These are phyloP conservation scores for barley (Hordeum vulgare) DNA, from an alignment of 176 grass and related monocot genomes.

Conservation along the genomic window DNA sequence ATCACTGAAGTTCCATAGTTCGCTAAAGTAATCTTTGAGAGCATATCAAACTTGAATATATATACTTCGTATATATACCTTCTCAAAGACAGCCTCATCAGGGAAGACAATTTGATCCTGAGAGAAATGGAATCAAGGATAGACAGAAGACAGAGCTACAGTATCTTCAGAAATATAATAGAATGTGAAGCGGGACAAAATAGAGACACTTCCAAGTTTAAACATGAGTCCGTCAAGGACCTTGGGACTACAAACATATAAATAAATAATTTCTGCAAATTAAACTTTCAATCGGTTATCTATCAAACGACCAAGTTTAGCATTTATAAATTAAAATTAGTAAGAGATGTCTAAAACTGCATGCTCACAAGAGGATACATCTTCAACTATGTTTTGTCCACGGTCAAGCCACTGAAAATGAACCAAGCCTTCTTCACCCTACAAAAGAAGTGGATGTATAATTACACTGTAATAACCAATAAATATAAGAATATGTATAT, in stretches of 20 bases:
- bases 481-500: slow-evolving; percentile 3
- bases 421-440: slow-evolving; percentile 97
- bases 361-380: slow-evolving; percentile 55
- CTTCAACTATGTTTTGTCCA: slow-evolving; percentile 69
- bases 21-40: neutral
- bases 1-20: slow-evolving; percentile 7
- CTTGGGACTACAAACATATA: neutral
- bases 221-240: slow-evolving; percentile 1
- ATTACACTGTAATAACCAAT: neutral
- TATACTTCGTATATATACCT: slow-evolving; percentile 39
- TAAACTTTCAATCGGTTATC: neutral
- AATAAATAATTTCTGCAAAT: neutral
- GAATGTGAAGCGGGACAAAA: neutral
- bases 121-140: slow-evolving; percentile 51
- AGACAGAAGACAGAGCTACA: slow-evolving; percentile 10
- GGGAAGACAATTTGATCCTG: slow-evolving; percentile 95
- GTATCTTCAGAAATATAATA: neutral
- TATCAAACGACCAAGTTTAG: neutral
- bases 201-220: slow-evolving; percentile 1
- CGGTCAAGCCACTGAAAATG: slow-evolving; percentile 99
- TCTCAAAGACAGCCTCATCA: slow-evolving; percentile 95
- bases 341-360: neutral
- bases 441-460: slow-evolving; percentile 30
- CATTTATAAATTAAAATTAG: neutral
- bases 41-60: neutral